Evolutionary conservation across 176 grass and related monocot genomes (phyloP).

Genomic region (Oryza punctata): DNA sequence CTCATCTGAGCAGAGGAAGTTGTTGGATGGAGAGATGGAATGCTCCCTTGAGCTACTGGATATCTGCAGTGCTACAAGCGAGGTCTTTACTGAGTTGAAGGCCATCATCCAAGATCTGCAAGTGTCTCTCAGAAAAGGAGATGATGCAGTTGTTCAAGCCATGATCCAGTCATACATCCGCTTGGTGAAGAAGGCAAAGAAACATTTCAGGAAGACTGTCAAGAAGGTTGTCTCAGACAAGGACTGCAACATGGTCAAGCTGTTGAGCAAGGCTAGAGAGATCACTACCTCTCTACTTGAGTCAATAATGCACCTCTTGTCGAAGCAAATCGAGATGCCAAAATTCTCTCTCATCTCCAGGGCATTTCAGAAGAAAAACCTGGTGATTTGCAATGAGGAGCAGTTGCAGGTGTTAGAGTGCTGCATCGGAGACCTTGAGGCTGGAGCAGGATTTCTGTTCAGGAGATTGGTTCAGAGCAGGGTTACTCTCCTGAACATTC

Average conservation of each 20-base stretch:
- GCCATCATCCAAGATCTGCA: constrained; percentile 36
- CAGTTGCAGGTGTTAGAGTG: constrained; percentile 18
- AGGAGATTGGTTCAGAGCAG: constrained; percentile 45
- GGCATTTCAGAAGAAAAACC: constrained; percentile 34
- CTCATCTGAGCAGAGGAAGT: constrained; percentile 14
- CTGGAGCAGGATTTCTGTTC: constrained; percentile 35
- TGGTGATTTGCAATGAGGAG: constrained; percentile 18
- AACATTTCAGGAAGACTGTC: constrained; percentile 43
- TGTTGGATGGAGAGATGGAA: constrained; percentile 35
- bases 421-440: constrained; percentile 37
- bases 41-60: constrained; percentile 36
- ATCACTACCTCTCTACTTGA: constrained; percentile 48
- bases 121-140: constrained; percentile 36
- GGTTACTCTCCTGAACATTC: constrained; percentile 55
- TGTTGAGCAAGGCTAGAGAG: constrained; percentile 46
- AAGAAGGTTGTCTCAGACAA: constrained; percentile 17
- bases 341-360: constrained; percentile 38
- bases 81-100: constrained; percentile 34
- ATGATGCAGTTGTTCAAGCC: not conserved
- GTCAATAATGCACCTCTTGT: constrained; percentile 20
- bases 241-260: not conserved
- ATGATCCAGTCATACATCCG: constrained; percentile 31
- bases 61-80: constrained; percentile 30
- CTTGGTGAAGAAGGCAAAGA: constrained; percentile 46
- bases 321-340: not conserved